Evolutionary conservation across 768 basidiomycete genomes (phyloP), one percentile per base, ranked within the genome.

Genomic region (Kwoniella dendrophila): DNA sequence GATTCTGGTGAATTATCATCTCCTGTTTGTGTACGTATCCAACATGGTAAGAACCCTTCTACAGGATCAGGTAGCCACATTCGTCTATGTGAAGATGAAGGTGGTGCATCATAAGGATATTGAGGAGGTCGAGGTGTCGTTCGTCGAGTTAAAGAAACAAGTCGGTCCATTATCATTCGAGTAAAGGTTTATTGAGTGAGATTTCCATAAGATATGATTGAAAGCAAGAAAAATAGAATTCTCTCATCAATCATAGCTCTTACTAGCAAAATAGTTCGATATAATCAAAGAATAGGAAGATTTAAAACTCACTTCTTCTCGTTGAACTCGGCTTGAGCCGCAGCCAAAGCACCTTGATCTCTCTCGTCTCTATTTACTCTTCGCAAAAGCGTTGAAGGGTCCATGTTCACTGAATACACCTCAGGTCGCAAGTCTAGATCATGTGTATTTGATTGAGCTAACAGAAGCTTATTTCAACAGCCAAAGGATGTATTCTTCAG

Each of bases 1-100:
- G 70, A 54, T 12, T 66, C 61, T 7, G 70, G 60, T 43, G 63
- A 56, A 3, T 59, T 59, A 20, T 92, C 90, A 27, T 87, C 88
- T 55, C 92, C 88, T 75, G 59, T 57, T 40, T 75, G 75, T 18
- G 85, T 86, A 62, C 90, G 85, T 26, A 97, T 89, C 91, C 91
- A 95, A 59, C 92, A 94, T 45, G 92, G 89, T 49, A 95, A 85
- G 79, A 97, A 98, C 0, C 95, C 95, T 68, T 93, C 89, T 76
- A 85, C 86, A 61, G 88, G 85, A 79, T 98, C 94, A 2, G 92
- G 92, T 26, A 94, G 89, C 95, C 95, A 98, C 5, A 97, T 92
- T 90, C 94, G 71, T 57, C 77, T 77, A 56, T 29, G 29, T 18
- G 63, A 47, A 14, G 65, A 56, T 16, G 54, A 56, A 3, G 61